A percentile compares a stretch with the other conserved stretches of the same genome.
phyloP scores from a whole-genome alignment of 768 basidiomycete species.

The Cyathus striatus region DNA sequence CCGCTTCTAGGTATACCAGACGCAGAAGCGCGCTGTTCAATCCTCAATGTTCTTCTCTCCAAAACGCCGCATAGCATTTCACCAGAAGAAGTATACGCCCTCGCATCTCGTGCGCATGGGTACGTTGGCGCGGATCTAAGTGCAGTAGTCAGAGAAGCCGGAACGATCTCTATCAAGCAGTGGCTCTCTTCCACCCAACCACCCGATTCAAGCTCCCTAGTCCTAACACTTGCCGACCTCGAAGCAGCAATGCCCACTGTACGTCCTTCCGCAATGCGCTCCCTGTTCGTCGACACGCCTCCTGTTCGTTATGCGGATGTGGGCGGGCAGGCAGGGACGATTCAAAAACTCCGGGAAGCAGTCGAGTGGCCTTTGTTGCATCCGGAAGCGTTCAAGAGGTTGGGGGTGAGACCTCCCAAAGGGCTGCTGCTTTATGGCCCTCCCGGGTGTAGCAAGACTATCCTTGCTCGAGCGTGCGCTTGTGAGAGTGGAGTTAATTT shows the following conservation, averaged over 20 bases:
- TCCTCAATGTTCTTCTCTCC: conserved; percentile 78
- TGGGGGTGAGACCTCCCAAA: conserved; percentile 85
- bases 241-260: conserved; percentile 67
- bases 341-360: conserved; percentile 83
- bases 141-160: conserved; percentile 89
- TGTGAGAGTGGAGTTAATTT: conserved; percentile 95
- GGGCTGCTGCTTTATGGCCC: conserved; percentile 93
- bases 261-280: conserved; percentile 91
- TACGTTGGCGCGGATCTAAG: conserved; percentile 96
- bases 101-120: conserved; percentile 84
- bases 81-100: conserved; percentile 48
- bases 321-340: conserved; percentile 78
- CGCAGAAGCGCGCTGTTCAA: conserved; percentile 75
- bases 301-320: conserved; percentile 83
- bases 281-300: conserved; percentile 84
- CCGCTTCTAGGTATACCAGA: conserved; percentile 73
- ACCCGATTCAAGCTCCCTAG: conserved; percentile 17
- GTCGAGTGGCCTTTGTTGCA: conserved; percentile 95
- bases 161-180: conserved; percentile 86
- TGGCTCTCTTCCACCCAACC: conserved; percentile 38
- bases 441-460: conserved; percentile 96
- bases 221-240: conserved; percentile 60
- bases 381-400: conserved; percentile 77
- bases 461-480: conserved; percentile 88
- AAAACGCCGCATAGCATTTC: conserved; percentile 76